phyloP scores from a whole-genome alignment of 208 protist genomes.

The Leishmania major region DNA sequence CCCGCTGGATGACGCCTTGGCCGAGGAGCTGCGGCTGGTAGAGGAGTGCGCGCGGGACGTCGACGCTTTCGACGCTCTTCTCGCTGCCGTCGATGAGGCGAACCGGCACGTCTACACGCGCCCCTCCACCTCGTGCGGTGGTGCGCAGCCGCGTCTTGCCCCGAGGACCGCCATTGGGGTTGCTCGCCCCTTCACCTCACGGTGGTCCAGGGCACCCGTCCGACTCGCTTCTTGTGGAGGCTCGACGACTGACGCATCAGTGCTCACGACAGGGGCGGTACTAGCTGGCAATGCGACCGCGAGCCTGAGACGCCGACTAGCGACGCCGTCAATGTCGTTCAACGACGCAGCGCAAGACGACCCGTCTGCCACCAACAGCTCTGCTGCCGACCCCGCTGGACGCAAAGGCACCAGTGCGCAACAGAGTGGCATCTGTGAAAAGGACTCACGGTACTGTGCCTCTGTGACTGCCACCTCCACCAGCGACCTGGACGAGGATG shows the following conservation, averaged over 20 bases:
- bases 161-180: slow-evolving; percentile 22
- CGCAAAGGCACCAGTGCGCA: background rate
- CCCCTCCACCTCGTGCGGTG: slow-evolving; percentile 65
- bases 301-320: slow-evolving; percentile 41
- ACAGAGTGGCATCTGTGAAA: background rate
- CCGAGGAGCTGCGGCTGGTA: slow-evolving; percentile 76
- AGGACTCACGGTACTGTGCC: background rate
- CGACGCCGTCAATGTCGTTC: background rate
- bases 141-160: slow-evolving; percentile 34
- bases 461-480: background rate
- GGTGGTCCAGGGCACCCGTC: slow-evolving; percentile 24
- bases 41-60: slow-evolving; percentile 74
- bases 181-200: slow-evolving; percentile 14
- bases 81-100: slow-evolving; percentile 43
- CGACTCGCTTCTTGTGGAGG: slow-evolving; percentile 5
- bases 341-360: background rate
- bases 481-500: slow-evolving; percentile 1
- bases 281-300: slow-evolving; percentile 52
- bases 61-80: slow-evolving; percentile 55
- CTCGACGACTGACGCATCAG: slow-evolving; percentile 18
- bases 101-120: slow-evolving; percentile 58
- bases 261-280: slow-evolving; percentile 47
- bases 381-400: background rate
- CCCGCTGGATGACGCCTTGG: slow-evolving; percentile 56
- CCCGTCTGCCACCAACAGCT: background rate